Evolutionary conservation across 2,329 filamentous ascomycete species (phyloP).

Genomic region (Clonostachys sp.): DNA sequence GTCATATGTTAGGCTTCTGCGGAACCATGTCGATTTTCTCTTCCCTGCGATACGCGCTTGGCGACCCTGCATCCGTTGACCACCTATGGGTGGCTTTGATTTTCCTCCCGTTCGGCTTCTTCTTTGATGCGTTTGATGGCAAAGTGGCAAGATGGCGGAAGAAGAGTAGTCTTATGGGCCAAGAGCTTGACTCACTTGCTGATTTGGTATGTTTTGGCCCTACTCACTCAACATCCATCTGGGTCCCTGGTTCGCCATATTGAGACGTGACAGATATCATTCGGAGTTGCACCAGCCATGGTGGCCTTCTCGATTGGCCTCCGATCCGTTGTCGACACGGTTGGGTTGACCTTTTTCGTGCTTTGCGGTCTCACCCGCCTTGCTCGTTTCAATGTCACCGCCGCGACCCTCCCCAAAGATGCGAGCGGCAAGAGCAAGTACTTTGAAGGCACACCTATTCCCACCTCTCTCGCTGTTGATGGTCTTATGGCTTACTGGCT

Average conservation of each 20-base stretch:
- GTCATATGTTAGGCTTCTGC: constrained; percentile 56
- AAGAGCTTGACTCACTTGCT: constrained; percentile 92
- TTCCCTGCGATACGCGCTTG: constrained; percentile 87
- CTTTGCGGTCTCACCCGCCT: constrained; percentile 90
- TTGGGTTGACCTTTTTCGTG: constrained; percentile 81
- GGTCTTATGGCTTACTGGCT: constrained; percentile 88
- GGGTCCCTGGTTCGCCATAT: background rate
- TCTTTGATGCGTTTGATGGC: constrained; percentile 98
- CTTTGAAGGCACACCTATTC: constrained; percentile 96
- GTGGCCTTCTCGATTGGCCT: constrained; percentile 87
- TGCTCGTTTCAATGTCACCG: constrained; percentile 96
- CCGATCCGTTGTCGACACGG: constrained; percentile 77
- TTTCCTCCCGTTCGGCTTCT: constrained; percentile 88
- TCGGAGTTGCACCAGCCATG: constrained; percentile 84
- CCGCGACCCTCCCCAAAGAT: constrained; percentile 85
- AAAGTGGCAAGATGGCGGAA: constrained; percentile 94
- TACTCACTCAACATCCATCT: constrained; percentile 3
- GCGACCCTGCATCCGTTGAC: constrained; percentile 56
- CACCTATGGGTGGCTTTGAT: constrained; percentile 79
- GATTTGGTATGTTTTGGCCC: constrained; percentile 65
- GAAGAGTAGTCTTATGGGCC: constrained; percentile 97
- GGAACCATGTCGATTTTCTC: constrained; percentile 95
- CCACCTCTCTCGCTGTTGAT: constrained; percentile 79
- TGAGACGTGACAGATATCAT: constrained; percentile 67
- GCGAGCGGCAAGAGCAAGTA: constrained; percentile 86